Evolutionary conservation across 2,329 filamentous ascomycete genomes (phyloP), one percentile per base, ranked within the genome.

Genomic region (Pseudocercospora musae): DNA sequence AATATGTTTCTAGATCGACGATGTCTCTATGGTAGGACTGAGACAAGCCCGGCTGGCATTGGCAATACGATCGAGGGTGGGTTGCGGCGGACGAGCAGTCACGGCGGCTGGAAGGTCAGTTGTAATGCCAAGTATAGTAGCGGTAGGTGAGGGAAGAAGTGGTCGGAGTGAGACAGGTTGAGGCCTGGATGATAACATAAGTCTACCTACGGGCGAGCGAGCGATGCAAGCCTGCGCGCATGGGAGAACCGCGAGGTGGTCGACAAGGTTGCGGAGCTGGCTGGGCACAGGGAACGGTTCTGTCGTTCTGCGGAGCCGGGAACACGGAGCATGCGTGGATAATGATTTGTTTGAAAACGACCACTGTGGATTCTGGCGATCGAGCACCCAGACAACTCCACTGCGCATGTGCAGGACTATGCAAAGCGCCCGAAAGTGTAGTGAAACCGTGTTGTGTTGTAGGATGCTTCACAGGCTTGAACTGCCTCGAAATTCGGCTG

Each of bases 1-100:
- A 57, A 62, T 56, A n/a, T 58, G 59, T 59, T 60, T 64, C 55
- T 62, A 57, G 64, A 59, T 62, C 48, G 55, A 37, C 21, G 21
- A 18, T 18, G n/a, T 23, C 23, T 46, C 6, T 33, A 40, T 52
- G 65, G 65, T 44, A 49, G 49, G 53, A 20, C 50, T 65, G 56
- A 67, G 60, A 67, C 65, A 65, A 11, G 50, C 4, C 37, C 29
- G 37, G 42, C 20, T 27, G 29, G 29, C 20, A 23, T 57, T 20
- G 44, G 44, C 23, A 54, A 40, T 44, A 13, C 10, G 58, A 64
- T 60, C 54, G 58, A 33, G 52, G 52, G 23, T 40, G 52, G 25
- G 11, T 33, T 20, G 58, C 50, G 21, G 20, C 33, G 23, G 29
- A 29, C 10, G 54, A 21, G 46, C 9, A 37, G 52, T 18, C 18